Conservation (phyloP, 352 stramenopile species). For the Thalassiosira livingstoniorum region DNA sequence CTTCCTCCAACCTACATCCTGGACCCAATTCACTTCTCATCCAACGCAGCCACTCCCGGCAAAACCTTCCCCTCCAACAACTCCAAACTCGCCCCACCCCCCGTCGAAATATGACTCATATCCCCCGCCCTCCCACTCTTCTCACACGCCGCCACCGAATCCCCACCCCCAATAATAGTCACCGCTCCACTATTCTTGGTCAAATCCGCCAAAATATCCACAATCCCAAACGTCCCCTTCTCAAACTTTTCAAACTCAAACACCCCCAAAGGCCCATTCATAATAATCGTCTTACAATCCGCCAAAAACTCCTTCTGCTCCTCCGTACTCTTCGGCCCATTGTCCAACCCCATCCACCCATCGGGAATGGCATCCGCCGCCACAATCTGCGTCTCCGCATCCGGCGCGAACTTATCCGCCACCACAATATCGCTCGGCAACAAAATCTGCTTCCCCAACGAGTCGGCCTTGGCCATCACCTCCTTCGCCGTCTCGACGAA, state of each 20-base stretch:
- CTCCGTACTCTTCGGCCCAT: constrained; percentile 84
- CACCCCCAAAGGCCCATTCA: constrained; percentile 99
- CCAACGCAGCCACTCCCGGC: constrained; percentile 95
- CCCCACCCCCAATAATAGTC: constrained; percentile 97
- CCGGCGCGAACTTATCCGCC: constrained; percentile 87
- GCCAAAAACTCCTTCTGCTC: constrained; percentile 89
- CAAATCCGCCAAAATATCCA: constrained; percentile 95
- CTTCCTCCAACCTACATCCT: too few relatives aligned
- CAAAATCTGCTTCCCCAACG: constrained; percentile 93
- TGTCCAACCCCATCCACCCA: constrained; percentile 96
- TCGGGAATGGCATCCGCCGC: constrained; percentile 90
- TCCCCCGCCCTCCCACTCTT: constrained; percentile 87
- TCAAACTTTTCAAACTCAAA: constrained; percentile 99
- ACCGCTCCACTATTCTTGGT: constrained; percentile 94
- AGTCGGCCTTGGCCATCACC: constrained; percentile 95
- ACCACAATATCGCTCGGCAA: constrained; percentile 95
- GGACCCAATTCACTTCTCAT: constrained; percentile 85
- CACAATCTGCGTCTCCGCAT: constrained; percentile 86
- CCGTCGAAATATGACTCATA: constrained; percentile 94
- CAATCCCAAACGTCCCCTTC: constrained; percentile 94
- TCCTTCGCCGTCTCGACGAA: constrained; percentile 90
- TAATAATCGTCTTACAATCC: constrained; percentile 96
- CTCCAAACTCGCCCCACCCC: constrained; percentile 98
- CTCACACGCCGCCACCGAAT: constrained; percentile 92
- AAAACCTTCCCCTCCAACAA: constrained; percentile 98